Conservation (phyloP, 768 basidiomycete species). For the Cantharellus cinnabarinus region DNA sequence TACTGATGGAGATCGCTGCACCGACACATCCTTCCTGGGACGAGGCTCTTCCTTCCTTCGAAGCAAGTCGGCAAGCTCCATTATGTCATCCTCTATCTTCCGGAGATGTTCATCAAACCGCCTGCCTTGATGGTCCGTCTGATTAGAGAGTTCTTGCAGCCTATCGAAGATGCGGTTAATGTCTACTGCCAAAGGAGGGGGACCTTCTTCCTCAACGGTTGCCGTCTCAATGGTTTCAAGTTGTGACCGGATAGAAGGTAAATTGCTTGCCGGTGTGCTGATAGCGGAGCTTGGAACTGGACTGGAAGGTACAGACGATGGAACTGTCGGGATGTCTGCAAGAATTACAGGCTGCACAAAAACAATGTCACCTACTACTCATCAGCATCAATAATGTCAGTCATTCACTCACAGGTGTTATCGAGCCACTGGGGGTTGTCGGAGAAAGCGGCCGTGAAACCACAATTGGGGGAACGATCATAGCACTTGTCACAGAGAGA, state of each 20-base stretch:
- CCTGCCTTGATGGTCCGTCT: slow-evolving; percentile 39
- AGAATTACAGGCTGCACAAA: neutral
- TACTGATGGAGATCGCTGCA: slow-evolving; percentile 11
- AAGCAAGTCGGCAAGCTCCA: slow-evolving; percentile 25
- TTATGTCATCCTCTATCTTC: slow-evolving; percentile 47
- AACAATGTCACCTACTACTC: neutral
- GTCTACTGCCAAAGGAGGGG: slow-evolving; percentile 23
- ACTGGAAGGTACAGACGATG: neutral
- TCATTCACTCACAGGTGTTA: neutral
- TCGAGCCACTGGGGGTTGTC: neutral
- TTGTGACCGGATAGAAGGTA: slow-evolving; percentile 5
- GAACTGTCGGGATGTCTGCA: neutral
- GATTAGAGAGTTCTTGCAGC: slow-evolving; percentile 43
- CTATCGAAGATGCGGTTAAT: slow-evolving; percentile 25
- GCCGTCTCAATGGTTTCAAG: slow-evolving; percentile 6
- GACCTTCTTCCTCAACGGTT: neutral
- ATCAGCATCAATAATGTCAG: neutral
- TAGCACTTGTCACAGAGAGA: neutral
- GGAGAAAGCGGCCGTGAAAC: neutral
- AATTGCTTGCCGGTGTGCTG: neutral
- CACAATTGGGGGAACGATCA: neutral
- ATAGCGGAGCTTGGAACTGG: neutral
- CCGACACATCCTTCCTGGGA: slow-evolving; percentile 3
- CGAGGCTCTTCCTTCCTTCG: slow-evolving; percentile 5
- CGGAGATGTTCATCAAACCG: slow-evolving; percentile 47